Base-by-base conservation (phyloP, 352 stramenopile genomes). In the Phytophthora ramorum region DNA sequence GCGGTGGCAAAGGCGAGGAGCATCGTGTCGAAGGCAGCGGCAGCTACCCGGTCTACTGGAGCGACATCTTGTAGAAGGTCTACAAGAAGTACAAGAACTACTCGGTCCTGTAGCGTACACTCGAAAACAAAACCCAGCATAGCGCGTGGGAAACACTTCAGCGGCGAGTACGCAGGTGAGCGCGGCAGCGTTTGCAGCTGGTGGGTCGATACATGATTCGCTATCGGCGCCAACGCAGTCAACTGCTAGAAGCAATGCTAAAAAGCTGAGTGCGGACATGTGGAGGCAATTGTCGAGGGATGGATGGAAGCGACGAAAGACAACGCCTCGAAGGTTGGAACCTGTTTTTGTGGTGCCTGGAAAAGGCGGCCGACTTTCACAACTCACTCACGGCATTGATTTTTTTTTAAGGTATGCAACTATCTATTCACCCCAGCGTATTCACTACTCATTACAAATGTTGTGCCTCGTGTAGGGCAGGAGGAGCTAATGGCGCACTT, bases 391-490 rank as follows among this genome's bases (percentile, higher is more conserved):
- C 32, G 32, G 48, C 7, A 17, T 22, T 10, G 30, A 56, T n/a
- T 17, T 56, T 46, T 56, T 56, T 56, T 35, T n/a, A 45, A 45
- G 48, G 48, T 55, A 55, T 44, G 48, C 9, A 56, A 56, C 48
- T 56, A 56, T 56, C 8, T 45, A 38, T 56, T 65, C 10, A 40
- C 14, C 35, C 17, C 12, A 30, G 30, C 32, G 7, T 34, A 34
- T 55, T 55, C 48, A 55, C 48, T 32, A 32, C 32, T 55, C 30
- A 44, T 44, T 55, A 30, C 17, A 41, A 44, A 45, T 45, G 30
- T 56, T 45, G 10, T 16, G 8, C 17, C 30, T 56, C 14, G 19
- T 34, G 19, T 20, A 56, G 30, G 48, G 17, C 7, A 41, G 17
- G 32, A 55, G 48, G 48, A 44, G 30, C 30, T 55, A 16, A 55